phyloP scores from a whole-genome alignment of 208 protist genomes.

The Leishmania guyanensis region DNA sequence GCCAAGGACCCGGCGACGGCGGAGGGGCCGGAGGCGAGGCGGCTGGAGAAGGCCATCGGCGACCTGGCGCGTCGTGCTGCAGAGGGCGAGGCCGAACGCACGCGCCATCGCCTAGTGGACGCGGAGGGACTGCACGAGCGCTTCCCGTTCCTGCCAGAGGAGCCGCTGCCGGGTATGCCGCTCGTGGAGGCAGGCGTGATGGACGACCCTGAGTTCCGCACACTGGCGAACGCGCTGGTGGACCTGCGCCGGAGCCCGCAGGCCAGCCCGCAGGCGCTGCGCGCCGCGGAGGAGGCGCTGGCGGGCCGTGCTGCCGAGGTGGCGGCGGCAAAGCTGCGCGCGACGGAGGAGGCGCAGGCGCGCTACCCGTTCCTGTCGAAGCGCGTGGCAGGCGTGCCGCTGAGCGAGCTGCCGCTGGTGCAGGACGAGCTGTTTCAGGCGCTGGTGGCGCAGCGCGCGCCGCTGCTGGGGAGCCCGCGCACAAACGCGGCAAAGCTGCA shows the following conservation, averaged over 20 bases:
- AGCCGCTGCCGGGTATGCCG: constrained; percentile 39
- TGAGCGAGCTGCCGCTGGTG: constrained; percentile 45
- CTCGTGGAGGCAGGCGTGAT: no score
- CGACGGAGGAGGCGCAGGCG: constrained; percentile 36
- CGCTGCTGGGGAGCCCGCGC: no score
- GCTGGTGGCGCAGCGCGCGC: constrained; percentile 29
- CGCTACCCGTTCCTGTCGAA: constrained; percentile 55
- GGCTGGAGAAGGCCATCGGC: no score
- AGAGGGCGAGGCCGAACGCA: no score
- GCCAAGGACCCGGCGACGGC: constrained; percentile 29
- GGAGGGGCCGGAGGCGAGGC: constrained; percentile 31
- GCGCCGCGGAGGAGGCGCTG: constrained; percentile 30
- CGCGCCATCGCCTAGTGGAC: no score
- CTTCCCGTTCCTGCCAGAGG: constrained; percentile 46
- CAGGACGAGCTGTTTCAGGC: constrained; percentile 29
- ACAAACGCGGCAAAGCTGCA: no score
- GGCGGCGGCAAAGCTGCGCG: constrained; percentile 28
- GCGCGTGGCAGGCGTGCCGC: constrained; percentile 44
- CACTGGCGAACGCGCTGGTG: constrained; percentile 37
- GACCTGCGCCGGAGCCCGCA: constrained; percentile 28
- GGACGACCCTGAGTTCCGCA: constrained; percentile 54
- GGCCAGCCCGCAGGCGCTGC: constrained; percentile 30
- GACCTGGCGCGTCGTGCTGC: no score
- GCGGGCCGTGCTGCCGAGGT: constrained; percentile 18
- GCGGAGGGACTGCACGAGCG: constrained; percentile 45